phyloP scores from a whole-genome alignment of 164 flowering plant species.

The Piper longum region DNA sequence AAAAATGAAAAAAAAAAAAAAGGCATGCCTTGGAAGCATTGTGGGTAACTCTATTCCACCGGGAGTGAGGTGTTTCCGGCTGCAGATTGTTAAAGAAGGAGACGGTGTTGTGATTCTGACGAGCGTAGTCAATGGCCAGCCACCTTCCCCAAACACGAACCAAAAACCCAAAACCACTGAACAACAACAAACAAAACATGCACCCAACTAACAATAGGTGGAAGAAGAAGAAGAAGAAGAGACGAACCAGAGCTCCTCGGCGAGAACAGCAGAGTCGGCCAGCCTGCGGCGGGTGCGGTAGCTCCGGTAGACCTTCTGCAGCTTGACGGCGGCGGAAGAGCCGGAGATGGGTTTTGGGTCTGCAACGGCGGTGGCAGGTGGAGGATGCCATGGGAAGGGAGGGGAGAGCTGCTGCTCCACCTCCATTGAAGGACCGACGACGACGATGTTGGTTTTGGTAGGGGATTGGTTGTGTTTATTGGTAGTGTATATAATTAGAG shows the following conservation, averaged over 20 bases:
- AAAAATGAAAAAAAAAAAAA: background rate
- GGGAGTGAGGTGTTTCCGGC: slow-evolving; percentile 45
- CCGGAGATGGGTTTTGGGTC: no score
- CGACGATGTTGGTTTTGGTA: no score
- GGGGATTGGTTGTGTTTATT: no score
- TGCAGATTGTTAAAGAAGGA: slow-evolving; percentile 53
- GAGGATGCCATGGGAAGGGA: no score
- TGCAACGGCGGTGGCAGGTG: no score
- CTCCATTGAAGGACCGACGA: no score
- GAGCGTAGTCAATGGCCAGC: slow-evolving; percentile 62
- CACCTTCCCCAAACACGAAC: slow-evolving; percentile 29
- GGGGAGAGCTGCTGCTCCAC: no score
- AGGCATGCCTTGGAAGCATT: slow-evolving; percentile 71
- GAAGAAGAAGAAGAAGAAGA: background rate
- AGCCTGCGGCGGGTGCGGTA: no score
- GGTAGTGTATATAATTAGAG: no score
- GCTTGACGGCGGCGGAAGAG: no score
- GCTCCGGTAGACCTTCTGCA: no score
- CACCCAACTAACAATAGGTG: background rate
- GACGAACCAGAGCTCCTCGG: background rate
- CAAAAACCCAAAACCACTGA: background rate
- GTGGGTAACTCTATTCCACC: slow-evolving; percentile 50
- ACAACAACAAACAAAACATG: background rate
- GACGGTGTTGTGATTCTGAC: slow-evolving; percentile 55
- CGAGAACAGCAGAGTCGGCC: no score